Percentiles rank a stretch among this genome's conserved stretches.
phyloP scores from a whole-genome alignment of 1,284 basidiomycete species.

The Boletus semigastroideus region DNA sequence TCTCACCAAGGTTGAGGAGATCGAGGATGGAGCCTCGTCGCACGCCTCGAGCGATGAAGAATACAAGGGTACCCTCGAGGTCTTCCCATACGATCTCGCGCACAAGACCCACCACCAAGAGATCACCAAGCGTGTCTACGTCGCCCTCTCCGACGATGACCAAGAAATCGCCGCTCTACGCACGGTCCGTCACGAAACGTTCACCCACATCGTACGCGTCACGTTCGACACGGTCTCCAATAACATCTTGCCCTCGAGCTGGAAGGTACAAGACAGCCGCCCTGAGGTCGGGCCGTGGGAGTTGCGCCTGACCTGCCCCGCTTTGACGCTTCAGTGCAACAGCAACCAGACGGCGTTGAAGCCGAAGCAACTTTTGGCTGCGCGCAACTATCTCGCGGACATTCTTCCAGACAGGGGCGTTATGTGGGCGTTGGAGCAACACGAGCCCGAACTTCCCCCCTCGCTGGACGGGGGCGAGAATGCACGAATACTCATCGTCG shows the following conservation, averaged over 20 bases:
- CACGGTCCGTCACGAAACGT: not conserved
- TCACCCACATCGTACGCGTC: slow-evolving; percentile 3
- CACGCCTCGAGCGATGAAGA: not conserved
- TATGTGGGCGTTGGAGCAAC: not conserved
- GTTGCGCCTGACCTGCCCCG: not conserved
- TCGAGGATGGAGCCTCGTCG: not conserved
- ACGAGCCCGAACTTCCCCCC: not conserved
- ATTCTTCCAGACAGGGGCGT: not conserved
- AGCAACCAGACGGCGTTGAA: not conserved
- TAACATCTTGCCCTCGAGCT: slow-evolving; percentile 1
- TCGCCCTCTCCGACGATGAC: slow-evolving; percentile 1
- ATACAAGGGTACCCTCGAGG: not conserved
- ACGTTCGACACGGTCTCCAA: not conserved
- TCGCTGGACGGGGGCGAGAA: not conserved
- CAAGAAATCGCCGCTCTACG: not conserved
- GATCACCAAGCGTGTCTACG: not conserved
- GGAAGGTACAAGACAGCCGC: not conserved
- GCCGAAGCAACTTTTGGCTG: not conserved
- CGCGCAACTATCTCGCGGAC: not conserved
- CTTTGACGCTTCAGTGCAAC: not conserved
- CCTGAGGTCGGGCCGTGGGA: not conserved
- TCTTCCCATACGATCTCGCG: not conserved
- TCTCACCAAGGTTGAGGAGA: not conserved
- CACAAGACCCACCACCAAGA: not conserved
- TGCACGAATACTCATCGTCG: not conserved